phyloP scores from a whole-genome alignment of 805 yeast species.

The Blastobotrys chiropterorum region DNA sequence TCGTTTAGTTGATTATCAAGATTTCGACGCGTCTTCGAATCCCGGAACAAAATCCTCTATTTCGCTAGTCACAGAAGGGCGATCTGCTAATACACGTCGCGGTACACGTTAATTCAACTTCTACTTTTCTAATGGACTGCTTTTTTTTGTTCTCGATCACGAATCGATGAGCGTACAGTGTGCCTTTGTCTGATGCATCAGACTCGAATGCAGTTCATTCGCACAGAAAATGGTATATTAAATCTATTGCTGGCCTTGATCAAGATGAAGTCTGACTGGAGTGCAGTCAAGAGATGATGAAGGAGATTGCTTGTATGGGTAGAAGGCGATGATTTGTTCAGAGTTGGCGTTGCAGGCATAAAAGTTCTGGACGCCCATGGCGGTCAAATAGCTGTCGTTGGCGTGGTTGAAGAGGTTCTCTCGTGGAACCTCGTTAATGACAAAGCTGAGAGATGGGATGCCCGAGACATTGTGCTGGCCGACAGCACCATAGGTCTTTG shows the following conservation, averaged over 20 bases:
- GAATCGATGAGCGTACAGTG: too few relatives aligned
- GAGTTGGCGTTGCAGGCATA: not conserved
- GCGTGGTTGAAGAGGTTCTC: not conserved
- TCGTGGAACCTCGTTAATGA: not conserved
- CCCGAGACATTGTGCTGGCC: slow-evolving; percentile 1
- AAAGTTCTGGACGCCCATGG: slow-evolving; percentile 1
- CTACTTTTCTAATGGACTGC: too few relatives aligned
- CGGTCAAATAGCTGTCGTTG: not conserved
- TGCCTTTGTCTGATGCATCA: too few relatives aligned
- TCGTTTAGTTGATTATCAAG: too few relatives aligned
- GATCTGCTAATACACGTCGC: too few relatives aligned
- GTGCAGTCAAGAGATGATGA: not conserved
- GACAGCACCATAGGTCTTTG: not conserved
- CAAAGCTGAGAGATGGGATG: slow-evolving; percentile 1
- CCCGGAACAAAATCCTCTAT: too few relatives aligned
- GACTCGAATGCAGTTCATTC: too few relatives aligned
- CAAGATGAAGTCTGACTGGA: not conserved
- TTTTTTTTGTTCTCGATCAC: too few relatives aligned
- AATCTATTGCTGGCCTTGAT: not conserved
- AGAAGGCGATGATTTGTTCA: slow-evolving; percentile 2
- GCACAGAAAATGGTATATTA: not conserved
- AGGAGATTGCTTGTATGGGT: not conserved
- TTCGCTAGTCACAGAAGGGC: too few relatives aligned
- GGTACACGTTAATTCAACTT: too few relatives aligned
- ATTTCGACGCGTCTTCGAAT: too few relatives aligned